Evolutionary conservation across 306 rosid genomes (phyloP).

Genomic region (Clitoria ternatea): DNA sequence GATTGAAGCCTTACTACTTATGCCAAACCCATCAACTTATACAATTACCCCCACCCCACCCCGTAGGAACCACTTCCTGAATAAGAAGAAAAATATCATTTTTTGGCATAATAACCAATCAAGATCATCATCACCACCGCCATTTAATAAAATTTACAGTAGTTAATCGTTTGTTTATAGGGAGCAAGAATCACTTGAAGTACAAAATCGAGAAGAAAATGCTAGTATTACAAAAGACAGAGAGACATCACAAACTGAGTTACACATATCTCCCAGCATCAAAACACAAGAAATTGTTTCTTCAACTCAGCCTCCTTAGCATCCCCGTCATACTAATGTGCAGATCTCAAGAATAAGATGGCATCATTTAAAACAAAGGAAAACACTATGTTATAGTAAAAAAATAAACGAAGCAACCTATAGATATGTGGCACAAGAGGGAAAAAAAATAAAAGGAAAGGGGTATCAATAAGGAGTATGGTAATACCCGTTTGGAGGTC

Average conservation of each 20-base stretch:
- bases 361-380: slow-evolving; percentile 35
- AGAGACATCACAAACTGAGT: slow-evolving; percentile 46
- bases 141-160: slow-evolving; percentile 31
- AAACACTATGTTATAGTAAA: slow-evolving; percentile 44
- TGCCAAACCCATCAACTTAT: not conserved
- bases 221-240: slow-evolving; percentile 50
- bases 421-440: slow-evolving; percentile 34
- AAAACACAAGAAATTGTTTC: slow-evolving; percentile 39
- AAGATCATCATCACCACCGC: slow-evolving; percentile 16
- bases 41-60: not conserved
- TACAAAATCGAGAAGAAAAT: slow-evolving; percentile 30
- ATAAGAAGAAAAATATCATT: slow-evolving; percentile 14
- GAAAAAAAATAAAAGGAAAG: not conserved
- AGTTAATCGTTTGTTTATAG: slow-evolving; percentile 31
- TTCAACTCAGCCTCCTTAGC: slow-evolving; percentile 39
- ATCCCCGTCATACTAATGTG: slow-evolving; percentile 43
- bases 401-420: slow-evolving; percentile 39
- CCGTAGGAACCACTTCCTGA: not conserved
- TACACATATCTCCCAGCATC: slow-evolving; percentile 56
- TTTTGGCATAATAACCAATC: slow-evolving; percentile 26
- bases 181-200: slow-evolving; percentile 35
- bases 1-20: not conserved
- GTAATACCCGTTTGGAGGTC: slow-evolving; percentile 72
- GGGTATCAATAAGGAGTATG: slow-evolving; percentile 60
- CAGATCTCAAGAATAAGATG: slow-evolving; percentile 50